Conservation (phyloP, 164 flowering plant species). For the Magnolia changhungtana region DNA sequence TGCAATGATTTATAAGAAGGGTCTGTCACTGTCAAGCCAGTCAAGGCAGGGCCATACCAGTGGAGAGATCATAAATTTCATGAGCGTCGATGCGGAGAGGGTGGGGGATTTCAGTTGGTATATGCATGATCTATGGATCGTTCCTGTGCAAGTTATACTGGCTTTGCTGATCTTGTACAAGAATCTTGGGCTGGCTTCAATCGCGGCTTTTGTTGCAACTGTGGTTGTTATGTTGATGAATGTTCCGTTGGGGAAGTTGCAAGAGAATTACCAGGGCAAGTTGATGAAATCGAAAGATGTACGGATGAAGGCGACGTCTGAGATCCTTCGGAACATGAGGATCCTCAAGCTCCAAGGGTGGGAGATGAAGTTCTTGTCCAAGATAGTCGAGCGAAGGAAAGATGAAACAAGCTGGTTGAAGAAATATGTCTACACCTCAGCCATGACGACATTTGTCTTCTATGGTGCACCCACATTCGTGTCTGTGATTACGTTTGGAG, state of each 20-base stretch:
- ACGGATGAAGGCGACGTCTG: conserved; percentile 73
- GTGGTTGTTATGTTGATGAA: conserved; percentile 51
- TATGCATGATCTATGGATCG: conserved; percentile 72
- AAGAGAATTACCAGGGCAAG: conserved; percentile 47
- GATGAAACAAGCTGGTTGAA: conserved; percentile 60
- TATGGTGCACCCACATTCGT: conserved; percentile 68
- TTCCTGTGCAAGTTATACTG: conserved; percentile 47
- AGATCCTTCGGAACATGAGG: conserved; percentile 74
- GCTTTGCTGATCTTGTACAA: conserved; percentile 59
- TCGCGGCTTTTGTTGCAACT: conserved; percentile 54
- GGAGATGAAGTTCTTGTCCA: conserved; percentile 73
- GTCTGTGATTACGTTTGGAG: conserved; percentile 54
- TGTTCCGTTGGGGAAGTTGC: conserved; percentile 48
- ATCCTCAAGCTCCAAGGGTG: conserved; percentile 81
- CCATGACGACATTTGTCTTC: conserved; percentile 43
- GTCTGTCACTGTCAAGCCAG: conserved; percentile 53
- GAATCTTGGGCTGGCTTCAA: conserved; percentile 59
- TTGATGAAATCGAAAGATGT: conserved; percentile 68
- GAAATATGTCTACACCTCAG: conserved; percentile 44
- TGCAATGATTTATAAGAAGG: conserved; percentile 53
- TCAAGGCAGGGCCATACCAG: conserved; percentile 57
- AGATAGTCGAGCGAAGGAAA: conserved; percentile 46
- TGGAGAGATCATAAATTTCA: conserved; percentile 72
- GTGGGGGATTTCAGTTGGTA: conserved; percentile 56
- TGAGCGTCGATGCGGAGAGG: conserved; percentile 74